phyloP scores from a whole-genome alignment of 73 alveolate species.

The Breviolum minutum region DNA sequence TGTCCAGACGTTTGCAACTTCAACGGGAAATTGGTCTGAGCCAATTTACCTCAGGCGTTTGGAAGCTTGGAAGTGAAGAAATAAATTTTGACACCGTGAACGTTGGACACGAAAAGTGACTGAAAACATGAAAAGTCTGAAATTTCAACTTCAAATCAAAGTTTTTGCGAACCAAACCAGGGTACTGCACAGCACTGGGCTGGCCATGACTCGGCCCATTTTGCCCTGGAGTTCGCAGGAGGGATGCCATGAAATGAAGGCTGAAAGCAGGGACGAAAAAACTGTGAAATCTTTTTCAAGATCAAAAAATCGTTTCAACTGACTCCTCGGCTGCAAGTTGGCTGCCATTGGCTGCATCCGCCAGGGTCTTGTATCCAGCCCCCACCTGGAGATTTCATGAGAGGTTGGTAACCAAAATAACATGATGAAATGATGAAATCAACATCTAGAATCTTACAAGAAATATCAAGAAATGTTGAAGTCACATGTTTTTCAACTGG shows the following conservation, averaged over 20 bases:
- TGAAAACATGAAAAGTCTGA: too few relatives aligned
- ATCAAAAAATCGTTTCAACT: not conserved
- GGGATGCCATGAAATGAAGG: not conserved
- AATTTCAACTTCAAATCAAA: too few relatives aligned
- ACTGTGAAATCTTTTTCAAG: not conserved
- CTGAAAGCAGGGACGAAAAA: not conserved
- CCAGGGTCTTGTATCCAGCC: not conserved
- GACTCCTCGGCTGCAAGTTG: constrained; percentile 12
- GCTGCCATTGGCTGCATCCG: constrained; percentile 31
- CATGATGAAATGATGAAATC: not conserved
- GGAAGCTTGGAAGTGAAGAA: not conserved
- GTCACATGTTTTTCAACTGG: not conserved
- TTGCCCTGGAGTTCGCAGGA: constrained; percentile 1
- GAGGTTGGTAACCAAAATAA: not conserved
- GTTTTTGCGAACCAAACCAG: not conserved
- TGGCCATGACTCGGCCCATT: not conserved
- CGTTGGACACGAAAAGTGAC: too few relatives aligned
- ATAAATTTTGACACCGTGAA: too few relatives aligned
- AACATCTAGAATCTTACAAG: not conserved
- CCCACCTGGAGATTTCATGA: not conserved
- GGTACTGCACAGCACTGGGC: constrained; percentile 52
- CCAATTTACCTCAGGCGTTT: constrained; percentile 12
- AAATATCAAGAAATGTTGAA: not conserved
- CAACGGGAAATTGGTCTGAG: constrained; percentile 30
- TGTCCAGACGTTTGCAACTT: constrained; percentile 1